Evolutionary conservation across 2,329 filamentous ascomycete species (phyloP), one percentile per base, ranked within the genome.

Genomic region (Drechslerella dactyloides): DNA sequence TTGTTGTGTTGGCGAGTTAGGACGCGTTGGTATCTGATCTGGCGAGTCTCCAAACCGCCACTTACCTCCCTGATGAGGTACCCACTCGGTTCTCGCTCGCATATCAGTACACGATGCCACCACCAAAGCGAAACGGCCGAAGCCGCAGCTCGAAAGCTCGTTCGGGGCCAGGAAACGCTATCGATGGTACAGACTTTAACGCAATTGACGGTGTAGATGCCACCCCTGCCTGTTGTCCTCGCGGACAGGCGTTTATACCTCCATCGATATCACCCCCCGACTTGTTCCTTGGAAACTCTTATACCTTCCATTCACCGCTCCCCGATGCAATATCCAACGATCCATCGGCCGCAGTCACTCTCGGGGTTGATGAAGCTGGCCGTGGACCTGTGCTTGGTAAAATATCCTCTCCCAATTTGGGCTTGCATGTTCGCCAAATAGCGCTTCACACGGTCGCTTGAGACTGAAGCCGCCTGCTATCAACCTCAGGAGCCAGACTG

Each of bases 281-380:
- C 42, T 83, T 92, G 73, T 81, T 90, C 75, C 78, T 83, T 44
- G 90, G 90, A 78, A 83, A 83, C 52, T 88, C 89, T 44, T 91
- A 90, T 81, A 84, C 85, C 10, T 85, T 92, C 80, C 90, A 87
- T 82, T 90, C 89, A 0, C 82, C 85, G 15, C 83, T 90, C 0
- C 90, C 90, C 0, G 78, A 84, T 0, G 79, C 81, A n/a, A 85
- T 91, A 58, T 83, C 83, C 21, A 79, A 83, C 1, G 76, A 81
- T 72, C 74, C 81, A 19, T 74, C 77, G 79, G 19, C 80, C 79
- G 23, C 82, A 82, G 1, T 82, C 78, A 74, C 82, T 79, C 69
- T 82, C 79, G 58, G 80, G 76, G 35, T 80, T 77, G 44, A 84
- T 80, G 78, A 88, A 87, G 77, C 76, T n/a, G 76, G 76, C 27